Conservation (phyloP, 2,329 filamentous ascomycete species). For the Phaeosphaeriaceae sp. region DNA sequence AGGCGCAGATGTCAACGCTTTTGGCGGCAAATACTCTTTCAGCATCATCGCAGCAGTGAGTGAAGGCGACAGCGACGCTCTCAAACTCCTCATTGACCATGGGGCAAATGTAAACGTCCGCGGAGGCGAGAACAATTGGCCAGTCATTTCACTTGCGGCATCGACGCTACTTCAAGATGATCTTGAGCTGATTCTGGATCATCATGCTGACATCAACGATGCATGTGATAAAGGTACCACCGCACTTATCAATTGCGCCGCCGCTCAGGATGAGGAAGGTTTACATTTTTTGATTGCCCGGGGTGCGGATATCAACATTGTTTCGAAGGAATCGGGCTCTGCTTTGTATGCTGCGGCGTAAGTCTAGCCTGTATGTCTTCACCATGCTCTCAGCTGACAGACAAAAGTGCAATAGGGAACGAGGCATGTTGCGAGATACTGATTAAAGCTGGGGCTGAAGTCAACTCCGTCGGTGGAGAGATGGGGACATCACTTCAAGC, state of each 20-base stretch:
- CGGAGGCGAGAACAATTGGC: constrained; percentile 27
- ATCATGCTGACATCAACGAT: constrained; percentile 27
- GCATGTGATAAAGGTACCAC: constrained; percentile 25
- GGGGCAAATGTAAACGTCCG: constrained; percentile 27
- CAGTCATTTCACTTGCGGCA: constrained; percentile 23
- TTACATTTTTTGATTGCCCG: constrained; percentile 20
- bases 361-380: constrained; percentile 1
- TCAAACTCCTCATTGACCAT: constrained; percentile 24
- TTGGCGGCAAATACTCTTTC: constrained; percentile 23
- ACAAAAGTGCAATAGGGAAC: constrained; percentile 13
- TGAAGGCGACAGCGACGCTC: constrained; percentile 16
- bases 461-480: constrained; percentile 22
- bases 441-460: constrained; percentile 24
- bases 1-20: constrained; percentile 26
- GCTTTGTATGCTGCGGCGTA: constrained; percentile 30
- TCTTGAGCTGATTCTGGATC: constrained; percentile 22
- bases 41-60: constrained; percentile 26
- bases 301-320: constrained; percentile 23
- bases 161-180: constrained; percentile 19
- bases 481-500: constrained; percentile 27
- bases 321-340: constrained; percentile 22
- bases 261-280: constrained; percentile 19
- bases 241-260: constrained; percentile 27
- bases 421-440: constrained; percentile 24
- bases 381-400: neutral